phyloP scores from a whole-genome alignment of 345 rosid species.

The Trapa bicornis region DNA sequence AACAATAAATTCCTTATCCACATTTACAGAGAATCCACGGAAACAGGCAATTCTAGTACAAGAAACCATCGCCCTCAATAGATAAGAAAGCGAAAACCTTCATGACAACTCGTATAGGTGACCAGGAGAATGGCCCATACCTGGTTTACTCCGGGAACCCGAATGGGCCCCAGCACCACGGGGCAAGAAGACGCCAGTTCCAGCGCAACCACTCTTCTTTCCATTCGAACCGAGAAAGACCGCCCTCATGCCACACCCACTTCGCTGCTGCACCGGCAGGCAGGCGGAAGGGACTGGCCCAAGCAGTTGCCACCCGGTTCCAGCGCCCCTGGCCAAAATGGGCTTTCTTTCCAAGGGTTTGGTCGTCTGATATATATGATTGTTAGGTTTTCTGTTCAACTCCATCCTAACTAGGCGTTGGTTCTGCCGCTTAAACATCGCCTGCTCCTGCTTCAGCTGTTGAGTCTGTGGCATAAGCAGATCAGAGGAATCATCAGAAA shows the following conservation, averaged over 20 bases:
- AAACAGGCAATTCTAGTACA: not conserved
- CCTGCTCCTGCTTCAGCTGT: conserved; percentile 46
- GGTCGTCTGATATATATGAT: conserved; percentile 12
- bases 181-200: conserved; percentile 89
- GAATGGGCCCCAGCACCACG: conserved; percentile 27
- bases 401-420: not conserved
- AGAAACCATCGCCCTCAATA: not conserved
- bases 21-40: not conserved
- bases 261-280: conserved; percentile 37
- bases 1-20: not conserved
- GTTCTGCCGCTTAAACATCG: not conserved
- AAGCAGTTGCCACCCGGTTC: conserved; percentile 1
- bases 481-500: not conserved
- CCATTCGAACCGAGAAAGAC: conserved; percentile 35
- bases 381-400: conserved; percentile 3
- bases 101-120: not conserved
- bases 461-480: conserved; percentile 27
- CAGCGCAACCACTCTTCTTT: conserved; percentile 50
- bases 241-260: conserved; percentile 44
- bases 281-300: conserved; percentile 45
- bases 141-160: conserved; percentile 44
- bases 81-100: not conserved
- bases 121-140: conserved; percentile 11
- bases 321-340: not conserved
- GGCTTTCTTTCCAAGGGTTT: conserved; percentile 8